These are phyloP conservation scores for Cryphonectria carpinicola DNA, from an alignment of 2,329 filamentous ascomycete genomes.

Conservation along the genomic window DNA sequence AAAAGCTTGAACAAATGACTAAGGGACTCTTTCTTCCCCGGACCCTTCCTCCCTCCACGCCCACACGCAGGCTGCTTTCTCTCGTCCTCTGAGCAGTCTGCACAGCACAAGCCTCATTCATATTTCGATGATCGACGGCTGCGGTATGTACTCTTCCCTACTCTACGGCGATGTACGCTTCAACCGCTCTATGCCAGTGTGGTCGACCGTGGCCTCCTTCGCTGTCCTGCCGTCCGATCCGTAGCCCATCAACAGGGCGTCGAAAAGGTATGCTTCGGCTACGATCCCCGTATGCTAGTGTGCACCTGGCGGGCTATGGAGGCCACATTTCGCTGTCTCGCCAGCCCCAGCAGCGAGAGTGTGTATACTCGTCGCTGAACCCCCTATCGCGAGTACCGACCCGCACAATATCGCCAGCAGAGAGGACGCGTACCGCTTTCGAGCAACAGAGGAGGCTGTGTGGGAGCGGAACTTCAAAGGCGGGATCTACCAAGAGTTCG, in stretches of 20 bases:
- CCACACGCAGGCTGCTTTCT: too few species aligned
- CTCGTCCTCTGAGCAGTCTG: too few species aligned
- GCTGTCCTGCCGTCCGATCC: not conserved
- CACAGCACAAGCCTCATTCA: too few species aligned
- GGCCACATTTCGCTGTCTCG: not conserved
- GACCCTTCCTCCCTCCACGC: too few species aligned
- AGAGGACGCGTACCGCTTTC: not conserved
- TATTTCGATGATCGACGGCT: too few species aligned
- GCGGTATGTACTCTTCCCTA: too few species aligned
- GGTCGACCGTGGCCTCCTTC: not conserved
- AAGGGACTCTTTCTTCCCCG: constrained; percentile 40
- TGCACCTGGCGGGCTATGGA: not conserved
- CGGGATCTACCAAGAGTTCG: not conserved
- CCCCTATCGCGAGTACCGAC: not conserved
- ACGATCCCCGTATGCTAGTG: not conserved
- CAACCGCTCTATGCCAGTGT: too few species aligned
- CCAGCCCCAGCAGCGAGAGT: not conserved
- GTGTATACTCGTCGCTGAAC: not conserved
- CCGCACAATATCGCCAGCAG: not conserved
- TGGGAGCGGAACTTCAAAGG: not conserved
- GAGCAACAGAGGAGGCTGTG: not conserved
- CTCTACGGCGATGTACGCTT: too few species aligned
- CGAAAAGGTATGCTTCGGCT: not conserved
- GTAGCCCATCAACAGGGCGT: not conserved
- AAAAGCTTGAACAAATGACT: too few species aligned